Percentiles rank a stretch among this genome's conserved stretches.
Conservation (phyloP, 2,329 filamentous ascomycete genomes). For the Neofusicoccum umdonicola region DNA sequence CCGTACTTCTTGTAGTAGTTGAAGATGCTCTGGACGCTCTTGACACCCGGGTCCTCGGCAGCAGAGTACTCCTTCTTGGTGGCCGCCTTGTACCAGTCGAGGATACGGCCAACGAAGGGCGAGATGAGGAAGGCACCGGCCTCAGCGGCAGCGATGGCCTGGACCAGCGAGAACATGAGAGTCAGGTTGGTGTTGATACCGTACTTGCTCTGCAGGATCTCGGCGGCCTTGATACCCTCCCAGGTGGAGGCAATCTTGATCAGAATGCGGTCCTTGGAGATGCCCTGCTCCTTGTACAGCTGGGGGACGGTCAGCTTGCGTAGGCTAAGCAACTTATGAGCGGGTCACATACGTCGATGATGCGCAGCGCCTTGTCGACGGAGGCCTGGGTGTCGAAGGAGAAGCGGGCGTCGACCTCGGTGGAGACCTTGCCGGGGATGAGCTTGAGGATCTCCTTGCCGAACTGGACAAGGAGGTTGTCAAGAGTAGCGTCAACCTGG, state of each 20-base stretch:
- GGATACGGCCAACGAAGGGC: slow-evolving; percentile 97
- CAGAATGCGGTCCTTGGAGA: slow-evolving; percentile 88
- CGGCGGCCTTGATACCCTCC: slow-evolving; percentile 98
- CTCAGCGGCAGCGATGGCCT: slow-evolving; percentile 95
- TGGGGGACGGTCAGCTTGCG: slow-evolving; percentile 42
- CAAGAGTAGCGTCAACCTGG: slow-evolving; percentile 86
- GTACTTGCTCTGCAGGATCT: slow-evolving; percentile 94
- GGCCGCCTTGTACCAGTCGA: slow-evolving; percentile 98
- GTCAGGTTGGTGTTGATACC: slow-evolving; percentile 98
- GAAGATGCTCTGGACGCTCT: slow-evolving; percentile 90
- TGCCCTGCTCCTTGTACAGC: slow-evolving; percentile 92
- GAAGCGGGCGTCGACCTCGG: slow-evolving; percentile 93
- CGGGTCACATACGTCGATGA: slow-evolving; percentile 73
- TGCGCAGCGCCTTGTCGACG: slow-evolving; percentile 92
- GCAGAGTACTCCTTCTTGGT: slow-evolving; percentile 91
- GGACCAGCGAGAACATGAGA: slow-evolving; percentile 93
- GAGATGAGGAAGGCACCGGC: slow-evolving; percentile 96
- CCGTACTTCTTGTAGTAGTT: slow-evolving; percentile 99
- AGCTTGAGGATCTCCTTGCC: slow-evolving; percentile 96
- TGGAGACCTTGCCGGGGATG: slow-evolving; percentile 97
- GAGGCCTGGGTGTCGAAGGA: slow-evolving; percentile 93
- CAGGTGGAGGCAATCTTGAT: slow-evolving; percentile 99
- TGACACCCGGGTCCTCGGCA: slow-evolving; percentile 92
- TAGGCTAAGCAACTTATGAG: background rate
- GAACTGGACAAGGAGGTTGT: slow-evolving; percentile 95